Percentiles rank a stretch among this genome's conserved stretches.
phyloP scores from a whole-genome alignment of 73 alveolate species.

The Paraurostyla sp. region DNA sequence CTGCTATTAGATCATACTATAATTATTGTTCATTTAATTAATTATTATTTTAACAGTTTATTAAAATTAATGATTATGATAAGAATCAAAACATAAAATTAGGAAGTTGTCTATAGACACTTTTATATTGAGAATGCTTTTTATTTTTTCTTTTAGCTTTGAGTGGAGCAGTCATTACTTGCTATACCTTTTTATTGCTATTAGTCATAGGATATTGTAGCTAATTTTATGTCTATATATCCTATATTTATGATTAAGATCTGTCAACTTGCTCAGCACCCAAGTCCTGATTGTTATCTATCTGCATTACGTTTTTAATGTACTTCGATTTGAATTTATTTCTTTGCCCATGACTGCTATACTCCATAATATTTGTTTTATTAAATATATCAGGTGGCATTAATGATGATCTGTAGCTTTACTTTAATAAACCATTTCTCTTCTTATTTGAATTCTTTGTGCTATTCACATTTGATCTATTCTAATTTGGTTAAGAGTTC shows the following conservation, averaged over 20 bases:
- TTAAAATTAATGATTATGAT: neutral
- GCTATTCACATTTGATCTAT: too few relatives aligned
- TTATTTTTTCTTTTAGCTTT: neutral
- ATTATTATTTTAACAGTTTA: neutral
- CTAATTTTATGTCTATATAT: neutral
- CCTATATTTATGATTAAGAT: neutral
- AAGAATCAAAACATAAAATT: neutral
- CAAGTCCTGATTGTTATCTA: neutral
- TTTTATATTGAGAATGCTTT: neutral
- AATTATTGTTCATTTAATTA: conserved; percentile 5
- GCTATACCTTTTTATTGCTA: neutral
- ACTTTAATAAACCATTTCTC: neutral
- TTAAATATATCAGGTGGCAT: neutral
- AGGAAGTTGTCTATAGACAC: neutral
- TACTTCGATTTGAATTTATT: too few relatives aligned
- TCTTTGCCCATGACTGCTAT: too few relatives aligned
- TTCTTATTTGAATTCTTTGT: neutral
- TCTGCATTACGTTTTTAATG: neutral
- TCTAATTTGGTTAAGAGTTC: too few relatives aligned
- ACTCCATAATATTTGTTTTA: too few relatives aligned
- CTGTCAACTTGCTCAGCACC: neutral
- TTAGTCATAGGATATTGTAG: neutral
- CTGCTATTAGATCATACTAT: conserved; percentile 31
- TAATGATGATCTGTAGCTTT: neutral
- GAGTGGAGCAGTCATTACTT: neutral